Percentiles rank a stretch among this genome's conserved stretches.
These are phyloP conservation scores for Psilocybe cubensis DNA, from an alignment of 768 basidiomycete genomes.

Conservation along the genomic window DNA sequence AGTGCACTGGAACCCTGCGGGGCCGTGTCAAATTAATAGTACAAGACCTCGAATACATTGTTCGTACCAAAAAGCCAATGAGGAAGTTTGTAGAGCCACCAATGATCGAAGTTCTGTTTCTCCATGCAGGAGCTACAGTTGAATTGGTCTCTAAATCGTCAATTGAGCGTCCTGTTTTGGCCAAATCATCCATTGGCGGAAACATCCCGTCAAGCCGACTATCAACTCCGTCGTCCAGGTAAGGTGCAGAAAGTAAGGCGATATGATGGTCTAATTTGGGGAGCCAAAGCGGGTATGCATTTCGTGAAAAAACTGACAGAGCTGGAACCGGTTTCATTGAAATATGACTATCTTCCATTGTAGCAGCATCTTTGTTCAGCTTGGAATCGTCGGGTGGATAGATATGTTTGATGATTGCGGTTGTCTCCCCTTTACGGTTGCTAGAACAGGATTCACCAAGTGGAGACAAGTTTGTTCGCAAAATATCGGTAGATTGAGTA, in stretches of 20 bases:
- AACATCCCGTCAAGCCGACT: constrained; percentile 46
- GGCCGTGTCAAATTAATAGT: constrained; percentile 2
- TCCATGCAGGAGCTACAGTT: constrained; percentile 51
- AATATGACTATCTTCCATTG: background rate
- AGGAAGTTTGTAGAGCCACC: constrained; percentile 47
- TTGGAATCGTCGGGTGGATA: constrained; percentile 24
- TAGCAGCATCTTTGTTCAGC: background rate
- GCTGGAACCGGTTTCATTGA: constrained; percentile 57
- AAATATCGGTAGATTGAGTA: background rate
- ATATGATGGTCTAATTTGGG: constrained; percentile 65
- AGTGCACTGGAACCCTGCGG: constrained; percentile 71
- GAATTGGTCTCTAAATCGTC: constrained; percentile 66
- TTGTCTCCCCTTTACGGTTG: background rate
- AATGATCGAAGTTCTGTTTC: constrained; percentile 57
- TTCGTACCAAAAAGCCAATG: constrained; percentile 58
- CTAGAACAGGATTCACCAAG: background rate
- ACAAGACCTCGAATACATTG: background rate
- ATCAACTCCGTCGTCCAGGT: constrained; percentile 36
- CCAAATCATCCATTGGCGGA: constrained; percentile 62
- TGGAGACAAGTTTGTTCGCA: background rate
- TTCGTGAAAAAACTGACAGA: constrained; percentile 57
- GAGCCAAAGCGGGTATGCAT: constrained; percentile 60
- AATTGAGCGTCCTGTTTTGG: constrained; percentile 48
- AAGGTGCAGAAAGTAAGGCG: constrained; percentile 46
- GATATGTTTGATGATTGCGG: constrained; percentile 15